Evolutionary conservation across 2,329 filamentous ascomycete genomes (phyloP), one percentile per base, ranked within the genome.

Genomic region (Pleoardoris graminearum): DNA sequence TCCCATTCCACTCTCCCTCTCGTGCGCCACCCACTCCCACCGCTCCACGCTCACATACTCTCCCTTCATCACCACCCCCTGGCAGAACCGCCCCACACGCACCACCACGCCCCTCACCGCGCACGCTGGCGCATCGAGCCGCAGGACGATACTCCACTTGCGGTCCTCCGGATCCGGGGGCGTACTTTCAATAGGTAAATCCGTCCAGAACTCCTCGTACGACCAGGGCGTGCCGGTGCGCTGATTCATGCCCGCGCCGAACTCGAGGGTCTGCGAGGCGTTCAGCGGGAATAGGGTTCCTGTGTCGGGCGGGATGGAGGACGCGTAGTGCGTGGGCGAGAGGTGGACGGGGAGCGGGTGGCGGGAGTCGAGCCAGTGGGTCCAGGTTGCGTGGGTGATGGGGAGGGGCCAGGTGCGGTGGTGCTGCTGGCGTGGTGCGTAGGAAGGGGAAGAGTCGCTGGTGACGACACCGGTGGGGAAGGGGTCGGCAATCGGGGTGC

Each of bases 151-250:
- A 58, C 71, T 67, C 3, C 55, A 49, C 22, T 61, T 71, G 10
- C 19, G 57, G 1, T 49, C 54, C 14, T 27, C 23, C 1, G 22
- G 6, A 4, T 47, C 32, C 8, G 27, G 10, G 8, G 41, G 60
- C 1, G 65, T 63, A 0, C 50, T 25, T 8, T 19, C 2, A 71
- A 77, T 63, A 2, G 71, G 61, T 2, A 75, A 68, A 36, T 85
- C 81, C 1, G 73, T 68, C 87, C 87, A 90, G 2, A 87, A 66
- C 69, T 90, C 87, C 66, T 89, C 86, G 59, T 91, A 90, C 1
- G 73, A 47, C 8, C 78, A 79, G 33, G 78, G 67, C 0, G 62
- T 36, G 0, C 81, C 80, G 1, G 82, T 83, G 0, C 70, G 75
- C 0, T 83, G 83, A 58, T 88, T 85, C 10, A 79, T 70, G 81